These are phyloP conservation scores for Orbilia oligospora DNA, from an alignment of 2,329 filamentous ascomycete species.

Conservation along the genomic window DNA sequence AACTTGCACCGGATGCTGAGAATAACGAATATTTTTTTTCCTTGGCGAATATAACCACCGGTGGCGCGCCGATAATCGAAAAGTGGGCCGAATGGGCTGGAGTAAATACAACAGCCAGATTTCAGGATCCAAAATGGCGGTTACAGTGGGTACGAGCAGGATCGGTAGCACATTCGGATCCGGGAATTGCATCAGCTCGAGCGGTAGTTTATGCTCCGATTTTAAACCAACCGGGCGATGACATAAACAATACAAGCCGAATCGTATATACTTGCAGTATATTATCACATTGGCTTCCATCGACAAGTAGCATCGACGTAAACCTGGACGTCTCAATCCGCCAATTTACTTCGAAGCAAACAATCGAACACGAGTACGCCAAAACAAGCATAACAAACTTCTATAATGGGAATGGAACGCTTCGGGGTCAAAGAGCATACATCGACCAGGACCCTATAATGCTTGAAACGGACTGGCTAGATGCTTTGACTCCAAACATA, in stretches of 20 bases:
- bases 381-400: neutral
- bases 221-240: neutral
- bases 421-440: neutral
- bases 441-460: slow-evolving; percentile 18
- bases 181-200: neutral
- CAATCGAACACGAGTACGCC: slow-evolving; percentile 1
- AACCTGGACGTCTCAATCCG: slow-evolving; percentile 14
- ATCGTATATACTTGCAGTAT: neutral
- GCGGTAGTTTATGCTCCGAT: neutral
- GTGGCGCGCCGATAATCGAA: neutral
- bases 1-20: neutral
- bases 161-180: neutral
- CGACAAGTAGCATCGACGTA: slow-evolving; percentile 1
- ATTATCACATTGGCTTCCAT: slow-evolving; percentile 13
- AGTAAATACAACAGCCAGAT: neutral
- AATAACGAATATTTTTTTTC: neutral
- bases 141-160: slow-evolving; percentile 1
- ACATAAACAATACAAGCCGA: neutral
- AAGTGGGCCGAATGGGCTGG: slow-evolving; percentile 22
- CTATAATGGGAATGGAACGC: neutral
- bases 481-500: slow-evolving; percentile 13
- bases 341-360: slow-evolving; percentile 3
- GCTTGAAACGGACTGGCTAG: slow-evolving; percentile 10
- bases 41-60: slow-evolving; percentile 6
- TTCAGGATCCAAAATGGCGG: slow-evolving; percentile 11